Base-by-base conservation (phyloP, 768 basidiomycete species). In the Phlebiopsis gigantea region DNA sequence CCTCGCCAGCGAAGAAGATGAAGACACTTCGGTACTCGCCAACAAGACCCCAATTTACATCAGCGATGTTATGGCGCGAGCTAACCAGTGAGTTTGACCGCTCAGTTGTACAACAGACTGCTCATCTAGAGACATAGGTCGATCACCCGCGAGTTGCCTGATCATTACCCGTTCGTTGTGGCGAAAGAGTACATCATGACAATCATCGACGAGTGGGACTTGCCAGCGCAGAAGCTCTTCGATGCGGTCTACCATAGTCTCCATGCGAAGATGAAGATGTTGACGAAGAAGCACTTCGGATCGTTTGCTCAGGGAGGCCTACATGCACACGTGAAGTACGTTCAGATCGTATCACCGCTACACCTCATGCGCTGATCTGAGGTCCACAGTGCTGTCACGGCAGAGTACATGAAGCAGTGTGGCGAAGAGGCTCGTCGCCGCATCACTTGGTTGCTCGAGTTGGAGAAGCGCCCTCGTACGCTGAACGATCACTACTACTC, bases 81-180 rank as follows among this genome's bases (percentile, higher is more conserved):
- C 81, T 0, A 63, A 74, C 25, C 62, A 70, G 86, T 85, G 63
- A 22, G 80, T 70, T 1, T 4, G 14, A 6, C 24, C 34, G 21
- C 26, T 49, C 29, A 30, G 47, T 30, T 10, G 57, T 43, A 8
- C 19, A 53, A 12, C 34, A 30, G 45, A 55, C 26, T 10, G 14
- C 25, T 45, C 19, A 17, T 24, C 47, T 39, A 12, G 47, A n/a
- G n/a, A n/a, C n/a, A 28, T 55, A 90, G 89, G 21, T 80, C 88
- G 1, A 77, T 83, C 3, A 84, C 87, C 0, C 80, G 89, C 1
- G 87, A 90, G 62, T 75, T 90, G 0, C 87, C 87, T 0, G 83
- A 80, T 14, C 77, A 79, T 57, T 85, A 81, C 57, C 87, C 87
- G 0, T 88, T 84, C 57, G 71, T 82, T 0, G 82, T 89, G 0